phyloP scores from a whole-genome alignment of 495 filamentous ascomycete species.

The Xylaria sp. region DNA sequence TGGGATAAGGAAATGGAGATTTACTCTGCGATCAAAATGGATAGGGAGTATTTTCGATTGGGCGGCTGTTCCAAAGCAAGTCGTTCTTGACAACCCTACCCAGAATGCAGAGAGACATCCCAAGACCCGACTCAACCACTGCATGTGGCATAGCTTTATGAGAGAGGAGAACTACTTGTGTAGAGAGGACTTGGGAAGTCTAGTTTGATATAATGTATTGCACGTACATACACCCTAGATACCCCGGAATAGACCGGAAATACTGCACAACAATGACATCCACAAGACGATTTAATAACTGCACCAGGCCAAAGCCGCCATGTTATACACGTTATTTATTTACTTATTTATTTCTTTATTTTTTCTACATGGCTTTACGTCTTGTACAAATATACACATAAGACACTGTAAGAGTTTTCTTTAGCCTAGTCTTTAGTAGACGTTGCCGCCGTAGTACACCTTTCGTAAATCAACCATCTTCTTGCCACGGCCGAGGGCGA shows the following conservation, averaged over 20 bases:
- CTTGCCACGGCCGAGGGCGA: slow-evolving; percentile 84
- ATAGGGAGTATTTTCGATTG: neutral
- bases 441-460: slow-evolving; percentile 91
- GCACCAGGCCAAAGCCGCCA: neutral
- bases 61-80: neutral
- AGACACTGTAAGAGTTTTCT: slow-evolving; percentile 1
- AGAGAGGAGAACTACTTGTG: neutral
- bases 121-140: neutral
- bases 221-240: slow-evolving; percentile 1
- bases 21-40: neutral
- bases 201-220: neutral
- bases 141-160: neutral
- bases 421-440: slow-evolving; percentile 46
- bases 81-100: neutral
- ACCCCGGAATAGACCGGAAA: slow-evolving; percentile 2
- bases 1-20: neutral
- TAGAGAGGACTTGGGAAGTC: neutral
- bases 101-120: neutral
- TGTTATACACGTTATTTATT: neutral
- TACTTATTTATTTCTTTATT: neutral
- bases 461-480: slow-evolving; percentile 96
- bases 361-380: slow-evolving; percentile 13
- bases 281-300: neutral
- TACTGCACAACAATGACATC: neutral
- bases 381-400: slow-evolving; percentile 26